These are phyloP conservation scores for Blumeria hordei DNA, from an alignment of 2,329 filamentous ascomycete species.

Conservation along the genomic window DNA sequence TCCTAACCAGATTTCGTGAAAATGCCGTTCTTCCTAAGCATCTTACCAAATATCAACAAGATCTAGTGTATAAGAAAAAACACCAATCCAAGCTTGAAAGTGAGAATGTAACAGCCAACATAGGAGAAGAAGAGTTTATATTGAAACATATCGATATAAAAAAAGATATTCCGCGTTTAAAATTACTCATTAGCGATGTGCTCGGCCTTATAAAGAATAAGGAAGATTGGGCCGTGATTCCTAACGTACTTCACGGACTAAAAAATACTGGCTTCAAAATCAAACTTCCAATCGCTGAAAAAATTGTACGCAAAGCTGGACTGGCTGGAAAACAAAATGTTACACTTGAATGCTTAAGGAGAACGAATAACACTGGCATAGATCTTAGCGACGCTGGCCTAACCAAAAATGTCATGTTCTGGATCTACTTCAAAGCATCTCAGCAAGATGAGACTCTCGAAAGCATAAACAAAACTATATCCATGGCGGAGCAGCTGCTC, in stretches of 20 bases:
- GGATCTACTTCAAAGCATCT: conserved; percentile 9
- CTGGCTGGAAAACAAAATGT: conserved; percentile 9
- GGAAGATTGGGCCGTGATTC: conserved; percentile 15
- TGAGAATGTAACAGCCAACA: conserved; percentile 32
- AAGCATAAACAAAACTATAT: conserved; percentile 11
- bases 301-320: conserved; percentile 6
- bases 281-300: neutral
- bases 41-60: conserved; percentile 27
- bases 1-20: conserved; percentile 28
- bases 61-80: conserved; percentile 25
- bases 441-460: conserved; percentile 6
- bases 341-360: conserved; percentile 12
- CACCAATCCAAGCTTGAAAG: conserved; percentile 24
- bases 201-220: conserved; percentile 13
- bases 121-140: conserved; percentile 24
- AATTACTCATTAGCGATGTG: conserved; percentile 4
- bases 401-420: conserved; percentile 6
- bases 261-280: conserved; percentile 2
- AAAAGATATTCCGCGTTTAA: conserved; percentile 7
- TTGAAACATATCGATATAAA: conserved; percentile 10
- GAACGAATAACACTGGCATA: conserved; percentile 11
- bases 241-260: conserved; percentile 8
- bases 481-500: conserved; percentile 12
- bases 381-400: conserved; percentile 5
- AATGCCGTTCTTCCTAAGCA: conserved; percentile 37